Evolutionary conservation across 305 asterid genomes (phyloP).

Genomic region (Fraxinus velutina): DNA sequence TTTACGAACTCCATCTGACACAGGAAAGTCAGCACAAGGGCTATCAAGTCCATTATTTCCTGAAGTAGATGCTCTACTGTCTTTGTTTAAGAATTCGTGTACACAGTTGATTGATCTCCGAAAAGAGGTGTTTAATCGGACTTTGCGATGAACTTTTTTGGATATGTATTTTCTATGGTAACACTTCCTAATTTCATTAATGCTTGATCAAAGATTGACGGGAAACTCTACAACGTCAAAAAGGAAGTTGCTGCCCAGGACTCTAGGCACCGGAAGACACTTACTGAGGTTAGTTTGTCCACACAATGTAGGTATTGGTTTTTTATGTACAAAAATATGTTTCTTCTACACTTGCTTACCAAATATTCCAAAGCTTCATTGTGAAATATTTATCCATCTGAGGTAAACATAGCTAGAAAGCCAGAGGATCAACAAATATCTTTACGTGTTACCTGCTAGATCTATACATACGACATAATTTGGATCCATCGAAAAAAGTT

Average conservation of each 20-base stretch:
- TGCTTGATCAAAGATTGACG: constrained; percentile 63
- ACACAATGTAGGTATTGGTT: not conserved
- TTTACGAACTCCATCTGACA: constrained; percentile 59
- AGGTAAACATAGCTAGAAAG: not conserved
- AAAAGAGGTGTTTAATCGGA: constrained; percentile 55
- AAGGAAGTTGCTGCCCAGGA: constrained; percentile 85
- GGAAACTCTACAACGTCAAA: constrained; percentile 73
- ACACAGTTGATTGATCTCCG: constrained; percentile 77
- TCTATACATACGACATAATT: not conserved
- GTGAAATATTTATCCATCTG: not conserved
- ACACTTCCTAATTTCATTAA: constrained; percentile 29
- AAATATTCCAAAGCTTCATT: not conserved
- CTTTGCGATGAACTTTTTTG: not conserved
- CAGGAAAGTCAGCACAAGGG: constrained; percentile 54
- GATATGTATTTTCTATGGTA: constrained; percentile 8
- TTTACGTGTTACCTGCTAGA: not conserved
- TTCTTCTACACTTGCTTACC: constrained; percentile 5
- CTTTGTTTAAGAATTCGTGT: constrained; percentile 80
- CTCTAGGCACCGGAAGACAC: constrained; percentile 88
- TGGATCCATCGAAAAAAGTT: not conserved
- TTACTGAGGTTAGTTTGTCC: constrained; percentile 65
- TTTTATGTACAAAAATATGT: not conserved
- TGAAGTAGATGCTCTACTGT: constrained; percentile 80
- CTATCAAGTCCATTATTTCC: constrained; percentile 71
- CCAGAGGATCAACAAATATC: not conserved